phyloP scores from a whole-genome alignment of 108 stramenopile genomes.

The Cylindrotheca closterium region DNA sequence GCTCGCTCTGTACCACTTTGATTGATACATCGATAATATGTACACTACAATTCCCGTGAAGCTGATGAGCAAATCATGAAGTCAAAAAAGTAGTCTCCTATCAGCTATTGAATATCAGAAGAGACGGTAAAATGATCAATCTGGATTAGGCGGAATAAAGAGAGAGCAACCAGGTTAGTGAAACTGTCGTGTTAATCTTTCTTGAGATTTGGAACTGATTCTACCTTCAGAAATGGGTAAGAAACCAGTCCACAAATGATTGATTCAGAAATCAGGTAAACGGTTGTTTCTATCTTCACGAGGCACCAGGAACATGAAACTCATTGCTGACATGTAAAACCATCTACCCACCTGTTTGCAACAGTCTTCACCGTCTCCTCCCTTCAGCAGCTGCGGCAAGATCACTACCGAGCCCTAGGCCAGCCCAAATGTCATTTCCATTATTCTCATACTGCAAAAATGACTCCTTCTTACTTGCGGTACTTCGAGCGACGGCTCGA shows the following conservation, averaged over 20 bases:
- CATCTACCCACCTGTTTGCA: neutral
- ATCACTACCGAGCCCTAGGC: slow-evolving; percentile 43
- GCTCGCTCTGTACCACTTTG: too few relatives aligned
- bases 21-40: too few relatives aligned
- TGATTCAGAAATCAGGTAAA: neutral
- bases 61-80: too few relatives aligned
- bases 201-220: too few relatives aligned
- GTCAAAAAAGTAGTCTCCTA: too few relatives aligned
- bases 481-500: slow-evolving; percentile 43
- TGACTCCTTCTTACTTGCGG: slow-evolving; percentile 43
- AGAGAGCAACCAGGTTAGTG: too few relatives aligned
- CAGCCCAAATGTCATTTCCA: slow-evolving; percentile 56
- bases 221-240: neutral
- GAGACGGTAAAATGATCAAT: too few relatives aligned
- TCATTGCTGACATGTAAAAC: neutral
- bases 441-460: slow-evolving; percentile 17
- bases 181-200: too few relatives aligned
- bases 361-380: neutral
- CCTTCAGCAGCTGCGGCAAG: neutral
- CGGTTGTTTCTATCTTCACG: neutral
- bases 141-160: too few relatives aligned
- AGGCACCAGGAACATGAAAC: neutral
- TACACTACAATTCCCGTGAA: too few relatives aligned
- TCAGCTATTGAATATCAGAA: too few relatives aligned
- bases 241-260: neutral